Percentiles rank a stretch among this genome's conserved stretches.
phyloP scores from a whole-genome alignment of 2,329 filamentous ascomycete species.

The Hymenotorrendiella dingleyae region DNA sequence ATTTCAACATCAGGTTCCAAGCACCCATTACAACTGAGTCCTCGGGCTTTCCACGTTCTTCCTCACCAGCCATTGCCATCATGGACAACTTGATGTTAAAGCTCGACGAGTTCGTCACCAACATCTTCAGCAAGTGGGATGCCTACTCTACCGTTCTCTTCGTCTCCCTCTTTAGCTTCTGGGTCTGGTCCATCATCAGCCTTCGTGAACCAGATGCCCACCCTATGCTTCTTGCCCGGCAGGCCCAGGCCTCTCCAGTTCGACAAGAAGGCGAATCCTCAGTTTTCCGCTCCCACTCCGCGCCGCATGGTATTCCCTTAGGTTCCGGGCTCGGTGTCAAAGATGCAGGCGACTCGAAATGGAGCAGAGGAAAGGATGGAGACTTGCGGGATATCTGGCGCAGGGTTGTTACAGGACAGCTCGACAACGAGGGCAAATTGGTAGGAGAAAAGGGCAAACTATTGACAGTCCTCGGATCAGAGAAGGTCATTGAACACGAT shows the following conservation, averaged over 20 bases:
- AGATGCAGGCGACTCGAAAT: slow-evolving; percentile 72
- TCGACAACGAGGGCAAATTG: slow-evolving; percentile 55
- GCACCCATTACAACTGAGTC: too few species aligned
- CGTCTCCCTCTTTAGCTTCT: slow-evolving; percentile 57
- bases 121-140: slow-evolving; percentile 75
- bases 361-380: slow-evolving; percentile 76
- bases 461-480: slow-evolving; percentile 71
- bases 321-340: slow-evolving; percentile 76
- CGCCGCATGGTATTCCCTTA: slow-evolving; percentile 78
- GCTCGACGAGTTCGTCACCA: slow-evolving; percentile 65
- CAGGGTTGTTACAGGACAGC: slow-evolving; percentile 57
- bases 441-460: slow-evolving; percentile 62
- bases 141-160: slow-evolving; percentile 68
- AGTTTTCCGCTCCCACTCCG: slow-evolving; percentile 75
- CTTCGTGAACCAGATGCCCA: slow-evolving; percentile 83
- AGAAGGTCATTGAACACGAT: slow-evolving; percentile 67
- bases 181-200: slow-evolving; percentile 66
- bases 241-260: slow-evolving; percentile 72
- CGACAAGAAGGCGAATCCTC: slow-evolving; percentile 81
- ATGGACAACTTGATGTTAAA: slow-evolving; percentile 52
- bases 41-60: too few species aligned
- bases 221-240: slow-evolving; percentile 81
- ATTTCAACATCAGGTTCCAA: too few species aligned
- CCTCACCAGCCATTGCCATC: too few species aligned
- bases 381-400: slow-evolving; percentile 91